Conservation (phyloP, 2,329 filamentous ascomycete genomes). For the Neonectria hederae region DNA sequence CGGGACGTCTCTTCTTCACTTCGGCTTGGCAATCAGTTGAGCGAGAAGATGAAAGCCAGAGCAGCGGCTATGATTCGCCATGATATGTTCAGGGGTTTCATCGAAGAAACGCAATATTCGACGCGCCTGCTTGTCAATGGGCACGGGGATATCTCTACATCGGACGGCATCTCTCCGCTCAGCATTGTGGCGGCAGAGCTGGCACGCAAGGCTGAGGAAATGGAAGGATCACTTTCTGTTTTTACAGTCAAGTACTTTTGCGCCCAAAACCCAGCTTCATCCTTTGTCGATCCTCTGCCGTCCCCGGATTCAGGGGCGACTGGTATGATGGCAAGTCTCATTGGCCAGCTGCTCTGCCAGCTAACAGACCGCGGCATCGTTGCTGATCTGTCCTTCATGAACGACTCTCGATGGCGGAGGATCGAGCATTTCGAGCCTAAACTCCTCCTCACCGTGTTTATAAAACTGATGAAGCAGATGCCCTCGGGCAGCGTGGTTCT, state of each 20-base stretch:
- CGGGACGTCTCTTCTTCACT: neutral
- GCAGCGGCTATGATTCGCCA: conserved; percentile 1
- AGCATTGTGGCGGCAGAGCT: conserved; percentile 18
- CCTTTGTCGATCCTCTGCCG: no score
- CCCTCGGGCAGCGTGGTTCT: neutral
- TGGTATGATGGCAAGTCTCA: neutral
- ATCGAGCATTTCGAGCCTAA: neutral
- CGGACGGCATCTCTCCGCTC: conserved; percentile 10
- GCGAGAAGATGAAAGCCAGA: neutral
- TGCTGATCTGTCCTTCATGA: neutral
- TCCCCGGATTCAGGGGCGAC: neutral
- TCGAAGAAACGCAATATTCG: neutral
- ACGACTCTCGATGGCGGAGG: neutral
- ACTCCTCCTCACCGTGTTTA: neutral
- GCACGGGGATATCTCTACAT: conserved; percentile 5
- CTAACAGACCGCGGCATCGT: neutral
- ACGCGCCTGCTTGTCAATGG: conserved; percentile 11
- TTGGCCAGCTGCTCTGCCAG: neutral
- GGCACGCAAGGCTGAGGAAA: neutral
- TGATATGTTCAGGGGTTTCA: conserved; percentile 1
- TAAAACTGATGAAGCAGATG: neutral
- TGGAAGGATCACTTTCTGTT: neutral
- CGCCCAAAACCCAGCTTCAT: no score
- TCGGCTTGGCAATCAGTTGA: neutral
- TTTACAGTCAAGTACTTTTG: neutral